These are phyloP conservation scores for Quercus cerris DNA, from an alignment of 306 rosid species.

Conservation along the genomic window DNA sequence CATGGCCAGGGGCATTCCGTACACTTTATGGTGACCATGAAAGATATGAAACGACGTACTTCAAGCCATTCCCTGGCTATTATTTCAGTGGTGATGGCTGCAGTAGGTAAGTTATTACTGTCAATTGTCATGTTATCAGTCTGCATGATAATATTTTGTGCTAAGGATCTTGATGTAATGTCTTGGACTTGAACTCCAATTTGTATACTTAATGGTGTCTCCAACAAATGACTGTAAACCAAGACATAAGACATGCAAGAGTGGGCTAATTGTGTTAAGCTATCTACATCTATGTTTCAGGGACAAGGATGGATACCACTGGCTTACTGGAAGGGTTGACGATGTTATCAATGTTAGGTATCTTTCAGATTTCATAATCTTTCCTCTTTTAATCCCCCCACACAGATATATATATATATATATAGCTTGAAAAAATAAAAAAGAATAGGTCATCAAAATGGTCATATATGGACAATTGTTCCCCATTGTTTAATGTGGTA, in stretches of 20 bases:
- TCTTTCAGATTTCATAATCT: slow-evolving; percentile 9
- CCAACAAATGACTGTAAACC: not conserved
- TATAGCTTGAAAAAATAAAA: too few species aligned
- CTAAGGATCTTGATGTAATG: slow-evolving; percentile 1
- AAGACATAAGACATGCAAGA: not conserved
- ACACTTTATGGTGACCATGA: slow-evolving; percentile 96
- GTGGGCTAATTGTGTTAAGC: slow-evolving; percentile 24
- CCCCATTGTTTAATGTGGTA: too few species aligned
- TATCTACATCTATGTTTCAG: slow-evolving; percentile 43
- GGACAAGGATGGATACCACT: slow-evolving; percentile 95
- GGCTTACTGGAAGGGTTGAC: slow-evolving; percentile 99
- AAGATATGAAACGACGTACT: slow-evolving; percentile 95
- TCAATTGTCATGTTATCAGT: slow-evolving; percentile 3
- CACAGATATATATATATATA: too few species aligned
- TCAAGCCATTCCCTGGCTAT: slow-evolving; percentile 93
- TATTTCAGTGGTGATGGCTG: slow-evolving; percentile 99
- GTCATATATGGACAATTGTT: too few species aligned
- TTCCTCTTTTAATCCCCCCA: not conserved
- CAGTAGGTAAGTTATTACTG: slow-evolving; percentile 54
- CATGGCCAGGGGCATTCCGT: slow-evolving; percentile 99
- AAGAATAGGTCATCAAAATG: too few species aligned
- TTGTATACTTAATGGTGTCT: not conserved
- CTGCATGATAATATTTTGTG: not conserved
- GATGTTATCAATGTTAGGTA: slow-evolving; percentile 99
- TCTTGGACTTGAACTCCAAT: slow-evolving; percentile 10